phyloP scores from a whole-genome alignment of 148 eudicot genomes.

The Mesembryanthemum crystallinum region DNA sequence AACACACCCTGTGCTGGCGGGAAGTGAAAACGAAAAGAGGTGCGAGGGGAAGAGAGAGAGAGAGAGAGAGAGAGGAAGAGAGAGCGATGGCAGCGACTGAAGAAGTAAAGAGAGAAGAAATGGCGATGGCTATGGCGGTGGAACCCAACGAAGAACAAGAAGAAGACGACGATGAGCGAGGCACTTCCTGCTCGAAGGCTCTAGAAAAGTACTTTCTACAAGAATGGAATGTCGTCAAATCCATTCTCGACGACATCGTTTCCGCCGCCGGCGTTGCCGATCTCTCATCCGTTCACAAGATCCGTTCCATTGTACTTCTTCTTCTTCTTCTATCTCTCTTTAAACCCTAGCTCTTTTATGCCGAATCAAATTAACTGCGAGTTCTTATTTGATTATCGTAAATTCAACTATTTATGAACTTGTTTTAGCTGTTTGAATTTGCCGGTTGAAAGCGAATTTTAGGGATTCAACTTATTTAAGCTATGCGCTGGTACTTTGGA shows the following conservation, averaged over 20 bases:
- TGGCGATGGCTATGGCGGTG: constrained; percentile 17
- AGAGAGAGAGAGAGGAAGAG: background rate
- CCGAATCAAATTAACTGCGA: background rate
- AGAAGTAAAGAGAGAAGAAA: constrained; percentile 8
- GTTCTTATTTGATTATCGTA: background rate
- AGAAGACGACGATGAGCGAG: constrained; percentile 65
- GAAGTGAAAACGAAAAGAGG: background rate
- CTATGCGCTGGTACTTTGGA: background rate
- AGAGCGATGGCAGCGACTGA: constrained; percentile 22
- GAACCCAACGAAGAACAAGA: constrained; percentile 23
- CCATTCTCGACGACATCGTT: constrained; percentile 71
- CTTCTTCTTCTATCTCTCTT: constrained; percentile 5
- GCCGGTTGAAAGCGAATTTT: background rate
- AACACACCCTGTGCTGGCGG: too few relatives aligned
- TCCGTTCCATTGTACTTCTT: constrained; percentile 64
- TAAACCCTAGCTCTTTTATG: background rate
- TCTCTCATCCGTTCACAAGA: constrained; percentile 65
- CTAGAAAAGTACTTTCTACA: constrained; percentile 65
- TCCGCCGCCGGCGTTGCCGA: constrained; percentile 53
- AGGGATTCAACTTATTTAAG: background rate
- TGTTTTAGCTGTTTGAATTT: background rate
- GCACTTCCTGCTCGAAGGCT: constrained; percentile 53
- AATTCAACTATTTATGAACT: background rate
- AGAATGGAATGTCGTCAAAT: constrained; percentile 79
- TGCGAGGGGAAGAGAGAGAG: background rate